These are phyloP conservation scores for Eucalyptus lansdowneana DNA, from an alignment of 345 rosid species.

Conservation along the genomic window DNA sequence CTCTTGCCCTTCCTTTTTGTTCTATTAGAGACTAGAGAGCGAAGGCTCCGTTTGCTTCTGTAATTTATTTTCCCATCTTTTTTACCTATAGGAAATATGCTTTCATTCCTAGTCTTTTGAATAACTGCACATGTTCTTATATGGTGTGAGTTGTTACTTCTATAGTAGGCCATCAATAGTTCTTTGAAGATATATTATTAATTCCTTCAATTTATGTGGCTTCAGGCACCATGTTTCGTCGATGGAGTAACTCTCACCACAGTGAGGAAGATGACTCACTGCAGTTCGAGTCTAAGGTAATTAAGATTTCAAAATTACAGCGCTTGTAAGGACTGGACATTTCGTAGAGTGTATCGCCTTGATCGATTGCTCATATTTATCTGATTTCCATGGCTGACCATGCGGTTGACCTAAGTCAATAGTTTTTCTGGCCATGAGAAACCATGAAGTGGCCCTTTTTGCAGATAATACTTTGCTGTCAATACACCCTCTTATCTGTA, in stretches of 20 bases:
- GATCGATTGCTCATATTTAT: background rate
- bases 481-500: background rate
- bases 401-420: background rate
- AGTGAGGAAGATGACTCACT: slow-evolving; percentile 31
- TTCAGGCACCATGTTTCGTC: slow-evolving; percentile 51
- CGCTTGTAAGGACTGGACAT: background rate
- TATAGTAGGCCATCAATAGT: background rate
- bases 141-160: background rate
- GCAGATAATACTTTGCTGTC: background rate
- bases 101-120: background rate
- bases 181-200: background rate
- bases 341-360: background rate
- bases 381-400: background rate
- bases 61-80: background rate
- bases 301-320: background rate
- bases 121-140: background rate
- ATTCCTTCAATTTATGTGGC: background rate
- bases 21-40: background rate
- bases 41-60: background rate
- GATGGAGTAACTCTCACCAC: slow-evolving; percentile 27
- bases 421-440: background rate
- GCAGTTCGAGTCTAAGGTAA: slow-evolving; percentile 56
- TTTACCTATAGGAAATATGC: background rate
- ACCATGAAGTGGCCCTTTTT: background rate
- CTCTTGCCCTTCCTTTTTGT: background rate